Evolutionary conservation across 805 yeast species (phyloP), one percentile per base, ranked within the genome.

Genomic region (Candida anglica): DNA sequence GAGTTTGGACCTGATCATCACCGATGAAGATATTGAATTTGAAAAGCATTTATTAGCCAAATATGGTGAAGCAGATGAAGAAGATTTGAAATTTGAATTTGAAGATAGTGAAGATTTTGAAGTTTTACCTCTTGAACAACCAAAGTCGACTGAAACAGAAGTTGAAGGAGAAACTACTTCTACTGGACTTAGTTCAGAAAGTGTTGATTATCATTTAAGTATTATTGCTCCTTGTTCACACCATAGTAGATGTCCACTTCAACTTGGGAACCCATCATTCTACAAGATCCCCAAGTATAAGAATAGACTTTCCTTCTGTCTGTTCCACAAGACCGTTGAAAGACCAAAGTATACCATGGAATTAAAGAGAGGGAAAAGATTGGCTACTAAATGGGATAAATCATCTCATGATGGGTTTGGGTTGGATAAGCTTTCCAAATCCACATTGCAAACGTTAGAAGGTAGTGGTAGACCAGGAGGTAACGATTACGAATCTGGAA

Each of bases 141-240:
- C 37, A 15, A 27, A 41, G 21, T 28, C 34, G 46, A 14, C 58
- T 9, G 23, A 9, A 21, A 11, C 23, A 11, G 21, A 19, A n/a
- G 21, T 19, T 6, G 22, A 18, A n/a, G 22, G 17, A 5, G 18
- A 15, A 17, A 6, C 6, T 5, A n/a, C 15, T 11, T 7, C 6
- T n/a, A n/a, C 17, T 31, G 9, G 33, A 9, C n/a, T n/a, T n/a
- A 26, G 5, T 36, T 47, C 6, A 27, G 43, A 15, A 22, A 48
- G 56, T 22, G 60, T 60, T 28, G 58, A 73, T 50, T 69, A 73
- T 50, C 80, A 81, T 43, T 49, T 88, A 32, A 72, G 73, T 26
- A 69, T 91, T 6, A 52, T 91, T 14, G 96, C 96, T 0, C 98
- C 98, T 3, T 93, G 97, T 52, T 60, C 91, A 1, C 97, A 93